These are phyloP conservation scores for Phytopythium ostracodes DNA, from an alignment of 352 stramenopile species.

Conservation along the genomic window DNA sequence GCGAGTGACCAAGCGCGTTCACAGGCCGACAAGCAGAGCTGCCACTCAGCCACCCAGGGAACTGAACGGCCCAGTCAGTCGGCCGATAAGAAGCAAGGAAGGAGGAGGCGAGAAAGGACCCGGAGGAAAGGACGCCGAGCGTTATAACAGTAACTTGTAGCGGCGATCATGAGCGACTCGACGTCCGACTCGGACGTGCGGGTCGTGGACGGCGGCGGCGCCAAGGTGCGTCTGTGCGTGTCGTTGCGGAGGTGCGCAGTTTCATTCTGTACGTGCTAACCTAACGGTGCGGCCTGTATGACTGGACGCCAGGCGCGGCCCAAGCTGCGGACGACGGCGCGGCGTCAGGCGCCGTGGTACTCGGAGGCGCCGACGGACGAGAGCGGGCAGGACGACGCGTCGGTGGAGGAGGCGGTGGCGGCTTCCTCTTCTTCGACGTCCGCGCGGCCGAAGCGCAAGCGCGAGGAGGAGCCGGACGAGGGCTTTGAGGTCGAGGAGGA, in stretches of 20 bases:
- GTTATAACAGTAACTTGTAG: no score
- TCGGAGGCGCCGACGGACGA: constrained; percentile 16
- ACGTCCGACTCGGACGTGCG: constrained; percentile 10
- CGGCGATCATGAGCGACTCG: constrained; percentile 9
- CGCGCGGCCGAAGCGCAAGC: neutral
- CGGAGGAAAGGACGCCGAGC: neutral
- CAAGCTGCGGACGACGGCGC: constrained; percentile 21
- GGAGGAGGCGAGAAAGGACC: neutral
- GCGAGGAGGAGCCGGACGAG: constrained; percentile 13
- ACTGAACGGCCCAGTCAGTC: no score
- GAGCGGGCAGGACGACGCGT: constrained; percentile 27
- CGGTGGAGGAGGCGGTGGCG: neutral
- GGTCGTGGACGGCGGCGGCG: neutral
- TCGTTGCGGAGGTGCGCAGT: neutral
- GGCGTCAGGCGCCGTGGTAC: neutral
- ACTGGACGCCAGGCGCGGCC: constrained; percentile 16
- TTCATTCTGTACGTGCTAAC: no score
- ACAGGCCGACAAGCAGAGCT: neutral
- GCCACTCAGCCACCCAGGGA: neutral
- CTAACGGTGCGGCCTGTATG: neutral
- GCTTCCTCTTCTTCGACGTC: neutral
- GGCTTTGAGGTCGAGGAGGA: constrained; percentile 17
- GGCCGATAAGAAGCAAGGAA: no score
- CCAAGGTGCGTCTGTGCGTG: neutral
- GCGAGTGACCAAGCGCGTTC: neutral